Conservation (phyloP, 2,329 filamentous ascomycete genomes). For the Septoria petroselini region DNA sequence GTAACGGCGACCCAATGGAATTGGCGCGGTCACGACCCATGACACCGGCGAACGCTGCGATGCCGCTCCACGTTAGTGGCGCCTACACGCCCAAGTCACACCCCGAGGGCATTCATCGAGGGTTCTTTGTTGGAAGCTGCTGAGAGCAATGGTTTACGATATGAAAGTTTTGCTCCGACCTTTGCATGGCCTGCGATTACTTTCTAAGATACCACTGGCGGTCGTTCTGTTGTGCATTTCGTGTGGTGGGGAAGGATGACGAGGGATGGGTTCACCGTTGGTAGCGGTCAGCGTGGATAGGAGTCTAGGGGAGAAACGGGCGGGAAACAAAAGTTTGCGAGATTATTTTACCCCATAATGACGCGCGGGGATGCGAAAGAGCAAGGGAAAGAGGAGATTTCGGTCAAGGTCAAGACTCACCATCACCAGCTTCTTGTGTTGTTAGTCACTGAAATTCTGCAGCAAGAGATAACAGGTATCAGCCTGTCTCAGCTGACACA, state of each 20-base stretch:
- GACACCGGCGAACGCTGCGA: conserved; percentile 28
- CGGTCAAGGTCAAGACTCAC: not conserved
- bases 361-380: too few relatives aligned
- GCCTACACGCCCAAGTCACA: conserved; percentile 36
- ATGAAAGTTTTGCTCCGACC: too few relatives aligned
- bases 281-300: not conserved
- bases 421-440: not conserved
- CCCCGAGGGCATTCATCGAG: conserved; percentile 31
- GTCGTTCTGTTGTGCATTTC: conserved; percentile 10
- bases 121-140: conserved; percentile 37
- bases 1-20: conserved; percentile 24
- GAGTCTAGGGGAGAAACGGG: not conserved
- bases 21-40: conserved; percentile 27
- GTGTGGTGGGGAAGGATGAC: conserved; percentile 1
- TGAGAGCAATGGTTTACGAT: conserved; percentile 3
- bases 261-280: conserved; percentile 2
- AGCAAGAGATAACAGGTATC: not conserved
- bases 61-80: conserved; percentile 32
- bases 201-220: not conserved
- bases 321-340: conserved; percentile 1
- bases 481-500: not conserved
- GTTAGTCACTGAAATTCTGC: not conserved
- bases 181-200: too few relatives aligned
- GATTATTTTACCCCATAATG: not conserved
- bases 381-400: too few relatives aligned